Evolutionary conservation across 768 basidiomycete species (phyloP).

Genomic region (Xanthoconium stramineum): DNA sequence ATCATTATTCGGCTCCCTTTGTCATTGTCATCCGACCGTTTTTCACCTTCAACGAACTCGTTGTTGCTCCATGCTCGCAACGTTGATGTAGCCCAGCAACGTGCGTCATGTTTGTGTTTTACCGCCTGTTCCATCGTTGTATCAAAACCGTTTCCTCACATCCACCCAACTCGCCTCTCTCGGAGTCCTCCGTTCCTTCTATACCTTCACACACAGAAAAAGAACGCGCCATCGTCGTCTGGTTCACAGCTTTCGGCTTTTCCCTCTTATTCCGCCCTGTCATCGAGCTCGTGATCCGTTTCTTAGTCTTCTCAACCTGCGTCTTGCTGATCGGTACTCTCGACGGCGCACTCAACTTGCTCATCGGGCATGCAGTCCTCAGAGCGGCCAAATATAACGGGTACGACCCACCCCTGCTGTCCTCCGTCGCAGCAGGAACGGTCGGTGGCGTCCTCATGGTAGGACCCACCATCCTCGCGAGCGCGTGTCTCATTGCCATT

Average conservation of each 20-base stretch:
- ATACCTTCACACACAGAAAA: conserved; percentile 1
- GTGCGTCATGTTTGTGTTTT: conserved; percentile 11
- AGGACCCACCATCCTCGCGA: conserved; percentile 4
- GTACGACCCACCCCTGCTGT: conserved; percentile 6
- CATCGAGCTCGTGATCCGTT: conserved; percentile 6
- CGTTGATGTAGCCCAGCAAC: neutral
- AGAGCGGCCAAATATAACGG: conserved; percentile 6
- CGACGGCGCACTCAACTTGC: conserved; percentile 7
- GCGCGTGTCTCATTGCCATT: conserved; percentile 1
- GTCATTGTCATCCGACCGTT: neutral
- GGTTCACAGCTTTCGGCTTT: conserved; percentile 10
- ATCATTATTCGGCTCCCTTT: too few relatives aligned
- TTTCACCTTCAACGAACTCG: neutral
- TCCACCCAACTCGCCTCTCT: neutral
- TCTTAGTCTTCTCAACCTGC: conserved; percentile 3
- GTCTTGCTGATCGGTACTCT: conserved; percentile 2
- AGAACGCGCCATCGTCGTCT: conserved; percentile 6
- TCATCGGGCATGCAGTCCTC: conserved; percentile 15
- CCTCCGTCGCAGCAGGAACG: conserved; percentile 11
- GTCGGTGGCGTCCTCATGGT: conserved; percentile 14
- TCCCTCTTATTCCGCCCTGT: conserved; percentile 11
- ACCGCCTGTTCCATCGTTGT: conserved; percentile 7
- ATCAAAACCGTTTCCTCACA: neutral
- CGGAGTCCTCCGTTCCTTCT: neutral
- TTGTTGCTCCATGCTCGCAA: neutral